These are phyloP conservation scores for Backusella liffmaniae DNA, from an alignment of 192 early-diverging fungal species.

Conservation along the genomic window DNA sequence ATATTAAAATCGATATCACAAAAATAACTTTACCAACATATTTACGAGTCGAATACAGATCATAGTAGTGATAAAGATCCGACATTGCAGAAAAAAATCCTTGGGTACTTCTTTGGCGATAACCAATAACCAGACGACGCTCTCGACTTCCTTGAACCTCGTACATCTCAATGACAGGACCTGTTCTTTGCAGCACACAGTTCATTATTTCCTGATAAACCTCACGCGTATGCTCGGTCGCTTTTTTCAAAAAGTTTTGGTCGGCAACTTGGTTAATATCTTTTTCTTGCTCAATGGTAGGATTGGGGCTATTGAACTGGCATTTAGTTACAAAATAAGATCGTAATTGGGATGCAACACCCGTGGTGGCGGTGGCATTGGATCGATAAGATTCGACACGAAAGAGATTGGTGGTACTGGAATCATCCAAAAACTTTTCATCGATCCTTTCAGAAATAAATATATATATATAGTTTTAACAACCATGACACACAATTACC, in stretches of 20 bases:
- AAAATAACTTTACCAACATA: constrained; percentile 69
- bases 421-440: constrained; percentile 82
- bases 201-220: constrained; percentile 87
- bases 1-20: neutral
- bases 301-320: constrained; percentile 84
- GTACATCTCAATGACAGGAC: constrained; percentile 95
- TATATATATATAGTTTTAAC: neutral
- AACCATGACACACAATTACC: neutral
- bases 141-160: constrained; percentile 87
- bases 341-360: constrained; percentile 76
- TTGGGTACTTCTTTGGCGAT: constrained; percentile 88
- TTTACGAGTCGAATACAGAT: constrained; percentile 92
- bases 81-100: constrained; percentile 92
- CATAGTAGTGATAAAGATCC: constrained; percentile 98
- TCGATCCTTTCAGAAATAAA: constrained; percentile 67
- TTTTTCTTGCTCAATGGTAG: constrained; percentile 63
- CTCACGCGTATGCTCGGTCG: constrained; percentile 85
- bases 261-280: constrained; percentile 89
- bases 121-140: constrained; percentile 91
- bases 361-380: constrained; percentile 84
- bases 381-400: constrained; percentile 97
- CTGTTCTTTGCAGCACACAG: constrained; percentile 81
- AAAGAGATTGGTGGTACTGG: constrained; percentile 67
- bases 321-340: constrained; percentile 94
- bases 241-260: constrained; percentile 92